Evolutionary conservation across 331 rosid genomes (phyloP).

Genomic region (Quercus tomentella): DNA sequence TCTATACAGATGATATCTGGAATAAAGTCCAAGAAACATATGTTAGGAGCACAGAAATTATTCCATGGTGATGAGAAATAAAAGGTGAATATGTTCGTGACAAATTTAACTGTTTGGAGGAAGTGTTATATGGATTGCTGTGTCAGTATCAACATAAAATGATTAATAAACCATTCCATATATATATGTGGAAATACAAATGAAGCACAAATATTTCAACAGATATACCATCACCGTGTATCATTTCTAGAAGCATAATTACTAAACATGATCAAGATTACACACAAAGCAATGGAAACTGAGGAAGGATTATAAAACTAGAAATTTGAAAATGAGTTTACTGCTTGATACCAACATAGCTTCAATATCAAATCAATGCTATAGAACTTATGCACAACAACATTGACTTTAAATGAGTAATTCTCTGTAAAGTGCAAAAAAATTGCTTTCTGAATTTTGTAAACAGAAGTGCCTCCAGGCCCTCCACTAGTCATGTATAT

Average conservation of each 20-base stretch:
- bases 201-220: neutral
- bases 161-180: neutral
- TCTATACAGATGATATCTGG: conserved; percentile 31
- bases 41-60: neutral
- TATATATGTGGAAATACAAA: neutral
- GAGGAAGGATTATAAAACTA: neutral
- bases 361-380: too few relatives aligned
- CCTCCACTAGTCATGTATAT: too few relatives aligned
- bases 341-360: too few relatives aligned
- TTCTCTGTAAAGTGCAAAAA: too few relatives aligned
- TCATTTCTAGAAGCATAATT: neutral
- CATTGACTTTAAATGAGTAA: too few relatives aligned
- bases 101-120: neutral
- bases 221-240: neutral
- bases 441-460: too few relatives aligned
- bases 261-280: neutral
- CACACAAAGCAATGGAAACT: neutral
- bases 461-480: too few relatives aligned
- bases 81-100: neutral
- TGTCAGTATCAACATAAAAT: neutral
- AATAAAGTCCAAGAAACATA: neutral
- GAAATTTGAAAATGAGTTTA: neutral
- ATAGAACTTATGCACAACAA: too few relatives aligned
- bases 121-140: neutral
- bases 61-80: neutral